Conservation (phyloP, 2,329 filamentous ascomycete species). For the Aspergillus fischeri region DNA sequence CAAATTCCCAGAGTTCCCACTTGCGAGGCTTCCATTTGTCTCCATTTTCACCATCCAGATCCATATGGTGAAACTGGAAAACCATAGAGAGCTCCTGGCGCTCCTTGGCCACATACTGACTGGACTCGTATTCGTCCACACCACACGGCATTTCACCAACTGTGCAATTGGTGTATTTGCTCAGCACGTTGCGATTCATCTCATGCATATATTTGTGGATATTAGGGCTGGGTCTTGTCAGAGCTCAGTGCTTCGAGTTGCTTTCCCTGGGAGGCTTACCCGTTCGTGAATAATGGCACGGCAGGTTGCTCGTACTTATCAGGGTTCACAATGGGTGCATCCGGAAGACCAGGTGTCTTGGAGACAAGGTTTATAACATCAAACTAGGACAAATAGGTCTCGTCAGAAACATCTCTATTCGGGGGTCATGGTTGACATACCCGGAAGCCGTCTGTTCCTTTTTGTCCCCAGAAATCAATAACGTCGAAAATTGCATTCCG, state of each 20-base stretch:
- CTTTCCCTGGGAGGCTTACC: constrained; percentile 21
- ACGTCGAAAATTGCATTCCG: constrained; percentile 63
- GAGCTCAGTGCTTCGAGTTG: not conserved
- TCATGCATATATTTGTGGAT: constrained; percentile 37
- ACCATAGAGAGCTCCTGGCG: constrained; percentile 63
- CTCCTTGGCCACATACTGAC: constrained; percentile 57
- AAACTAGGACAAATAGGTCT: constrained; percentile 26
- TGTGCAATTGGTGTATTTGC: constrained; percentile 36
- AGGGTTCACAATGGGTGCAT: constrained; percentile 43
- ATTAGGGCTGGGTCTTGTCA: constrained; percentile 24
- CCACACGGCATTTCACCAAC: constrained; percentile 45
- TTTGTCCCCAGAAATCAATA: constrained; percentile 71
- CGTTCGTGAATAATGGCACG: constrained; percentile 57
- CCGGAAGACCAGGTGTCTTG: constrained; percentile 52
- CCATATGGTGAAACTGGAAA: constrained; percentile 48
- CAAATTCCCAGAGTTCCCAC: constrained; percentile 13
- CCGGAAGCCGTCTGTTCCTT: constrained; percentile 65
- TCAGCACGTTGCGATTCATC: constrained; percentile 31
- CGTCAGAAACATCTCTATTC: not conserved
- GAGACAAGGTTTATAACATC: constrained; percentile 67
- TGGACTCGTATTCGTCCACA: constrained; percentile 53
- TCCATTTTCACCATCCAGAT: constrained; percentile 11
- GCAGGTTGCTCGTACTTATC: constrained; percentile 48
- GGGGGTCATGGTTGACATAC: constrained; percentile 15
- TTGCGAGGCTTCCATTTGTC: constrained; percentile 22